A percentile compares a stretch with the other conserved stretches of the same genome.
phyloP scores from a whole-genome alignment of 2,329 filamentous ascomycete genomes.

The Scopulariopsis brevicaulis region DNA sequence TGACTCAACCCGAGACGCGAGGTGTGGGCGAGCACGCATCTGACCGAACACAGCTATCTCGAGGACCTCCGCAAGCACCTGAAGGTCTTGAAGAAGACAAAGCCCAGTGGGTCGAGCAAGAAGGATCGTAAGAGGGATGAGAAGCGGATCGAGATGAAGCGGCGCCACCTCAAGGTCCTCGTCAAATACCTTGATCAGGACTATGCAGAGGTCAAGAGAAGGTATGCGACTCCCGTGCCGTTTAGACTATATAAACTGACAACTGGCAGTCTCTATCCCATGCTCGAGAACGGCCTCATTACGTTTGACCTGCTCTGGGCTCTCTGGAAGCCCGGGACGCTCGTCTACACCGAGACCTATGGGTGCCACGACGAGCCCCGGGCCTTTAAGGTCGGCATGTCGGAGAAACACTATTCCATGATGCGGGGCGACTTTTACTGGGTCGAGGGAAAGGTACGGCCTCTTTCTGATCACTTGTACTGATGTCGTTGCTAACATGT shows the following conservation, averaged over 20 bases:
- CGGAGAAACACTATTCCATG: slow-evolving; percentile 57
- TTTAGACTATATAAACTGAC: background rate
- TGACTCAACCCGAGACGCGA: background rate
- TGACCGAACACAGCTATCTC: slow-evolving; percentile 44
- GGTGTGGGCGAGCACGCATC: background rate
- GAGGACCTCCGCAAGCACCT: slow-evolving; percentile 59
- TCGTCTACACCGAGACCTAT: slow-evolving; percentile 69
- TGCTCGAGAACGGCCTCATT: slow-evolving; percentile 72
- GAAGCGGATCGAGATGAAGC: slow-evolving; percentile 46
- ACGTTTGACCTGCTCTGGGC: slow-evolving; percentile 87
- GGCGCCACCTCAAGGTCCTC: slow-evolving; percentile 58
- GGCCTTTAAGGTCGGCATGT: slow-evolving; percentile 71
- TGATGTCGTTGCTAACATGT: background rate
- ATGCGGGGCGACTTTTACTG: slow-evolving; percentile 65
- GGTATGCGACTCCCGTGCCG: slow-evolving; percentile 11
- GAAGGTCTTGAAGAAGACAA: slow-evolving; percentile 52
- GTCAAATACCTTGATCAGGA: slow-evolving; percentile 72
- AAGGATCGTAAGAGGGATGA: slow-evolving; percentile 50
- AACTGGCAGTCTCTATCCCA: slow-evolving; percentile 53
- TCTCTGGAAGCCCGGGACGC: slow-evolving; percentile 75
- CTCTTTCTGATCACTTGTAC: background rate
- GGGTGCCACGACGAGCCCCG: slow-evolving; percentile 65
- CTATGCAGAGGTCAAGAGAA: slow-evolving; percentile 65
- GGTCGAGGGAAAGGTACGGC: slow-evolving; percentile 50
- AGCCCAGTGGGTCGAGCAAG: slow-evolving; percentile 29